Base-by-base conservation (phyloP, 805 yeast genomes). In the Starmerella stellata region DNA sequence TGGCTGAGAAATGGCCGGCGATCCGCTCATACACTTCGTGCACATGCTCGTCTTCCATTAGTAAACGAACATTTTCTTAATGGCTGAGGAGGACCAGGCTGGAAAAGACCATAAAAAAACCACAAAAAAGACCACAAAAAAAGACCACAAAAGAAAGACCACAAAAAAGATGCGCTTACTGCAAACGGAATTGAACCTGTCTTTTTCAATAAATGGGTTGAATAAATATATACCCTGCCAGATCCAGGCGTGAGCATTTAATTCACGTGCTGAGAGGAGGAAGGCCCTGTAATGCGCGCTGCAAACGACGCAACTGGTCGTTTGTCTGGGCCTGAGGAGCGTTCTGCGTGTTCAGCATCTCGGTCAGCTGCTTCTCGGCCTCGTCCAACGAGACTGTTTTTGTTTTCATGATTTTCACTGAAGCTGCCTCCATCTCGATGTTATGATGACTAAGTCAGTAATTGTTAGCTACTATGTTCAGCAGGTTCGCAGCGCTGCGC, bases 11-110 rank as follows among this genome's bases (percentile, higher is more conserved):
- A 56, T 90, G 98, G 8, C 75, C 49, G 0, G 98, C 96, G 21
- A 90, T 90, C 42, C 78, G 79, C 53, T 90, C 80, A 61, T 90
- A 90, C 9, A 90, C 93, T n/a, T 70, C 69, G 56, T 90, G 98
- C 1, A 90, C 98, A 31, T 46, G 46, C 37, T 67, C 66, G 35
- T 75, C 72, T 52, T 90, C 98, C 55, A 74, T 77, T 23, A 23
- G 25, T 23, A 23, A 23, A 23, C n/a, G n/a, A n/a, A n/a, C n/a
- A n/a, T n/a, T n/a, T n/a, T n/a, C n/a, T n/a, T n/a, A n/a, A n/a
- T n/a, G n/a, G n/a, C n/a, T n/a, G n/a, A n/a, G n/a, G n/a, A n/a
- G n/a, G n/a, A n/a, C n/a, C n/a, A n/a, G n/a, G n/a, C n/a, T n/a
- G n/a, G n/a, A n/a, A n/a, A n/a, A n/a, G n/a, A n/a, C n/a, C n/a